Conservation (phyloP, 2,329 filamentous ascomycete species). For the Lachnellula suecica region DNA sequence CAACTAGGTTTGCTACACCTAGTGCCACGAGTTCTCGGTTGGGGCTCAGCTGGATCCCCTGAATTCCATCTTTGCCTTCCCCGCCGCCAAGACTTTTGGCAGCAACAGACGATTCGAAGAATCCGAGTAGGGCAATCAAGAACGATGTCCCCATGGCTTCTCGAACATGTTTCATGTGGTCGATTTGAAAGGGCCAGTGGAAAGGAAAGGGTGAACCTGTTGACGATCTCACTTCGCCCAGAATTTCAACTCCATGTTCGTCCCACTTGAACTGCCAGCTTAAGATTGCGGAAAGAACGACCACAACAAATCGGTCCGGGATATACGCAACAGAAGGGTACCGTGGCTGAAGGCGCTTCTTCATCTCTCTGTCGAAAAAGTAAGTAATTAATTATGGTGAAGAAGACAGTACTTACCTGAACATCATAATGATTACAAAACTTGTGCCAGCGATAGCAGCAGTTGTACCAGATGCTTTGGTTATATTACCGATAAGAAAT, state of each 20-base stretch:
- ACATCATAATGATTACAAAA: conserved; percentile 88
- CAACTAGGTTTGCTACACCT: conserved; percentile 86
- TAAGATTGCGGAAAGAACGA: conserved; percentile 79
- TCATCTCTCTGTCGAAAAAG: conserved; percentile 65
- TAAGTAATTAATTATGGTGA: conserved; percentile 12
- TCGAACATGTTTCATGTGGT: conserved; percentile 78
- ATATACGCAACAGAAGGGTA: conserved; percentile 83
- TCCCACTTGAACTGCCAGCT: conserved; percentile 80
- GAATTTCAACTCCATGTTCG: conserved; percentile 73
- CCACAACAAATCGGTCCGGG: conserved; percentile 87
- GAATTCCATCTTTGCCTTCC: conserved; percentile 61
- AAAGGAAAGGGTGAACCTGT: conserved; percentile 75
- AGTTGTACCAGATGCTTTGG: conserved; percentile 71
- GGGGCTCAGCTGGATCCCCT: conserved; percentile 79
- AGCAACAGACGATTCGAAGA: conserved; percentile 96
- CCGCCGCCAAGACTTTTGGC: conserved; percentile 79
- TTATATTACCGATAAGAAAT: conserved; percentile 71
- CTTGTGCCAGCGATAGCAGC: conserved; percentile 74
- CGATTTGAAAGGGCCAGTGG: conserved; percentile 78
- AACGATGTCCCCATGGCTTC: conserved; percentile 90
- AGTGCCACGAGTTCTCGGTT: conserved; percentile 93
- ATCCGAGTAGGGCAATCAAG: conserved; percentile 91
- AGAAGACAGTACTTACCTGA: conserved; percentile 54
- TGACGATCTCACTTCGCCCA: conserved; percentile 76
- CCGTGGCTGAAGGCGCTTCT: conserved; percentile 75